A percentile compares a stretch with the other conserved stretches of the same genome.
These are phyloP conservation scores for Sporisorium reilianum DNA, from an alignment of 1,284 basidiomycete species.

Conservation along the genomic window DNA sequence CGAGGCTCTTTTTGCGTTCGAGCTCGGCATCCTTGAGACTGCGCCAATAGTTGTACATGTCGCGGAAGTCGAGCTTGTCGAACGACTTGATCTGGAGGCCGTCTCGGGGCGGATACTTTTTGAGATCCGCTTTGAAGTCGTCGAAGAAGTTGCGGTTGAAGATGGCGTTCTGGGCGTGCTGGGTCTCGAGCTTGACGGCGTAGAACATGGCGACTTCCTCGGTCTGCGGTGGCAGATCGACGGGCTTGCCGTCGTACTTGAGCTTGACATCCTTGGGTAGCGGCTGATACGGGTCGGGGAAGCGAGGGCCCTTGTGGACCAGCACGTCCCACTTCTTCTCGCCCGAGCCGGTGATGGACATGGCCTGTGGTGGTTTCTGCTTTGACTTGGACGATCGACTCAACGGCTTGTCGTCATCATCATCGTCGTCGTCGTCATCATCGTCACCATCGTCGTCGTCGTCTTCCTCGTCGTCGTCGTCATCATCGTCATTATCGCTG, in stretches of 20 bases:
- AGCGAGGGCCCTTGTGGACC: constrained; percentile 92
- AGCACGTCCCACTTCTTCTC: constrained; percentile 85
- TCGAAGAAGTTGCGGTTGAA: constrained; percentile 98
- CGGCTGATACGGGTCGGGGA: constrained; percentile 92
- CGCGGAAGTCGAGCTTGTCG: constrained; percentile 89
- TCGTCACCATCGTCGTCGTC: constrained; percentile 52
- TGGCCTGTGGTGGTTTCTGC: constrained; percentile 45
- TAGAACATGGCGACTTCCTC: constrained; percentile 99
- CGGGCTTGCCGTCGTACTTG: constrained; percentile 88
- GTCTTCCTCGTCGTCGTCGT: constrained; percentile 45
- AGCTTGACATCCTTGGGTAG: constrained; percentile 89
- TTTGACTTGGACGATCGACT: constrained; percentile 24
- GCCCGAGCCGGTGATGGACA: constrained; percentile 55
- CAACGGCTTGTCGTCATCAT: constrained; percentile 73
- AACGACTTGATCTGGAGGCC: constrained; percentile 83
- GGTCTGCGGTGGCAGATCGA: constrained; percentile 84
- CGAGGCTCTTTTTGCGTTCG: constrained; percentile 90
- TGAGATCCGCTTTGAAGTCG: constrained; percentile 84
- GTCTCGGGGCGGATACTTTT: constrained; percentile 82
- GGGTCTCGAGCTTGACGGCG: constrained; percentile 89
- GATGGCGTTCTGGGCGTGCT: constrained; percentile 86
- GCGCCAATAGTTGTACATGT: constrained; percentile 88
- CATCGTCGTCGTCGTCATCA: constrained; percentile 57
- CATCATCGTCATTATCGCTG: constrained; percentile 30
- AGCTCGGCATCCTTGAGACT: constrained; percentile 79